phyloP scores from a whole-genome alignment of 257 asterid genomes.

The Nicotiana obtusifolia region DNA sequence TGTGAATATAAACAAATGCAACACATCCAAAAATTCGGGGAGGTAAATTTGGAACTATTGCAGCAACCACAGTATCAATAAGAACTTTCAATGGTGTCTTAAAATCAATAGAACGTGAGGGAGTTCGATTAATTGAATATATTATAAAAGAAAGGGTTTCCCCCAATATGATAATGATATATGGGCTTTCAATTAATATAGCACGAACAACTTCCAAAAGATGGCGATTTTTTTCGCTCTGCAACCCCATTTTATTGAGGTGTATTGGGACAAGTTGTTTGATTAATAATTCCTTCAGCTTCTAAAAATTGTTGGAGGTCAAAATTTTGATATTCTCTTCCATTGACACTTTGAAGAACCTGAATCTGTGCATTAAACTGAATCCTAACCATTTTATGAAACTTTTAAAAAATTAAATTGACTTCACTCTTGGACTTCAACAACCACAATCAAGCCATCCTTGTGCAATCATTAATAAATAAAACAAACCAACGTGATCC shows the following conservation, averaged over 20 bases:
- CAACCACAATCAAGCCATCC: neutral
- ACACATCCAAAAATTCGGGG: constrained; percentile 10
- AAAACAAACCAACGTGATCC: neutral
- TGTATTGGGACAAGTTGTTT: neutral
- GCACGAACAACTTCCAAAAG: neutral
- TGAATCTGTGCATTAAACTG: neutral
- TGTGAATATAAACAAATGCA: constrained; percentile 10
- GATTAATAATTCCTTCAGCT: neutral
- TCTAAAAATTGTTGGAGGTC: neutral
- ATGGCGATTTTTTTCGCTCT: neutral
- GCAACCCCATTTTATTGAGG: constrained; percentile 9
- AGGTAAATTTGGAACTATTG: neutral
- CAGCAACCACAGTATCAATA: neutral
- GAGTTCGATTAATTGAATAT: neutral
- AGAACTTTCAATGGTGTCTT: neutral
- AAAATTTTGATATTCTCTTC: neutral
- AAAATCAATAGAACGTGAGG: neutral
- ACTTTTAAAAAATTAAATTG: neutral
- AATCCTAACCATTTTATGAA: neutral
- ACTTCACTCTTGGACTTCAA: neutral
- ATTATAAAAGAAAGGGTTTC: neutral
- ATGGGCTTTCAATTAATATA: neutral
- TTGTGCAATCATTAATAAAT: neutral
- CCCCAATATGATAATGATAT: neutral
- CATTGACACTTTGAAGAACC: neutral